A percentile compares a stretch with the other conserved stretches of the same genome.
These are phyloP conservation scores for Helminthosporium solani DNA, from an alignment of 2,329 filamentous ascomycete species.

Conservation along the genomic window DNA sequence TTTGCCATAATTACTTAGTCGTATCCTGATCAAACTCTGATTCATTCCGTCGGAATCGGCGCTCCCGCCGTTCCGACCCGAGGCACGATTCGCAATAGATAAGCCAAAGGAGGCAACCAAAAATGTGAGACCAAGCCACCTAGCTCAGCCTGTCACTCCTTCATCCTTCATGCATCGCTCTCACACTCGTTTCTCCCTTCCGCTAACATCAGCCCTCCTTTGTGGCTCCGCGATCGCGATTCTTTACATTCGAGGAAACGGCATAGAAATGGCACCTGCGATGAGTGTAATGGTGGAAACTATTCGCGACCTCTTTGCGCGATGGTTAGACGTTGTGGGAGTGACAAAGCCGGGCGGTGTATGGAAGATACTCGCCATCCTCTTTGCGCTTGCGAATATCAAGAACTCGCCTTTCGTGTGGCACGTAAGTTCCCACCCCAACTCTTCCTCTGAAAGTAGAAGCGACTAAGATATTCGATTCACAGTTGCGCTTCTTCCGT, in stretches of 20 bases:
- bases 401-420: conserved; percentile 75
- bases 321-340: conserved; percentile 11
- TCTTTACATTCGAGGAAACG: not conserved
- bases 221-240: not conserved
- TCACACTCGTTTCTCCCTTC: not conserved
- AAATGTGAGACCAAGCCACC: too few relatives aligned
- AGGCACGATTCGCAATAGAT: too few relatives aligned
- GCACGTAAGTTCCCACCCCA: conserved; percentile 60
- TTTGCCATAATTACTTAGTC: too few relatives aligned
- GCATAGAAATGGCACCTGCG: not conserved
- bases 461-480: conserved; percentile 10
- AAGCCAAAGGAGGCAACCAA: too few relatives aligned
- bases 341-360: conserved; percentile 33
- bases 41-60: too few relatives aligned
- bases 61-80: too few relatives aligned
- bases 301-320: not conserved
- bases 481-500: conserved; percentile 48
- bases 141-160: not conserved
- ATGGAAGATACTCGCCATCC: conserved; percentile 37
- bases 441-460: not conserved
- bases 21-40: too few relatives aligned
- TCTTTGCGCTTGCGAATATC: conserved; percentile 57
- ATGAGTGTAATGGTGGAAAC: not conserved
- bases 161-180: not conserved
- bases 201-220: not conserved